Evolutionary conservation across 495 filamentous ascomycete species (phyloP).

Genomic region (Lichenothelia convexa): DNA sequence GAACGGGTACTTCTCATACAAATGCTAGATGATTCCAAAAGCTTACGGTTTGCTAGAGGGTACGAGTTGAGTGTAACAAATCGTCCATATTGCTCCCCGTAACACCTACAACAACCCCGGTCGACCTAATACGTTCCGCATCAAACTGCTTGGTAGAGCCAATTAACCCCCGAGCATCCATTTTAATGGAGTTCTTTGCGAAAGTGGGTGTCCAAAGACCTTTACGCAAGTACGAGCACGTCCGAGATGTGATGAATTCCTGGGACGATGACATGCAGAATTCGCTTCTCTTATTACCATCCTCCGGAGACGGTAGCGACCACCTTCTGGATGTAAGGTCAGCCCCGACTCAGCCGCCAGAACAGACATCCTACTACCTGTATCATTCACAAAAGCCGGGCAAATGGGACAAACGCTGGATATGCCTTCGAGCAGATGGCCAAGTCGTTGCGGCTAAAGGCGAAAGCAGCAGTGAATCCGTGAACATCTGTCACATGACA

Average conservation of each 20-base stretch:
- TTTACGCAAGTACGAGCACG: conserved; percentile 67
- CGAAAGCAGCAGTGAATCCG: conserved; percentile 37
- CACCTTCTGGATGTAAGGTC: conserved; percentile 30
- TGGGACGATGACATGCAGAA: conserved; percentile 72
- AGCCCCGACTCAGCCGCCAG: conserved; percentile 40
- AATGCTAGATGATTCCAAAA: neutral
- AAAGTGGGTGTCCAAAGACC: conserved; percentile 67
- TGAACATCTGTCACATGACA: conserved; percentile 66
- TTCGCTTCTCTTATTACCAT: conserved; percentile 39
- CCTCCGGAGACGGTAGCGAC: conserved; percentile 26
- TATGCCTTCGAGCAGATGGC: conserved; percentile 56
- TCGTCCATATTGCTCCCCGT: conserved; percentile 44
- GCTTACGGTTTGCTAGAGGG: conserved; percentile 24
- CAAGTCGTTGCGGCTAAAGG: conserved; percentile 65
- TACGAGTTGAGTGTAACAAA: conserved; percentile 49
- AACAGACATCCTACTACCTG: conserved; percentile 45
- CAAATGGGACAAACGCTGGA: conserved; percentile 72
- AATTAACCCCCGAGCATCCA: conserved; percentile 38
- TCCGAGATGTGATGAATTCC: conserved; percentile 79
- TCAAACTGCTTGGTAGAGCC: conserved; percentile 32
- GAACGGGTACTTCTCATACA: conserved; percentile 37
- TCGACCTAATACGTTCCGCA: conserved; percentile 49
- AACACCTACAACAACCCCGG: conserved; percentile 51
- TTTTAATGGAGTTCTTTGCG: conserved; percentile 59
- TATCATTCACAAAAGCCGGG: conserved; percentile 65